These are phyloP conservation scores for Blastocladiella britannica DNA, from an alignment of 192 early-diverging fungal species.

Conservation along the genomic window DNA sequence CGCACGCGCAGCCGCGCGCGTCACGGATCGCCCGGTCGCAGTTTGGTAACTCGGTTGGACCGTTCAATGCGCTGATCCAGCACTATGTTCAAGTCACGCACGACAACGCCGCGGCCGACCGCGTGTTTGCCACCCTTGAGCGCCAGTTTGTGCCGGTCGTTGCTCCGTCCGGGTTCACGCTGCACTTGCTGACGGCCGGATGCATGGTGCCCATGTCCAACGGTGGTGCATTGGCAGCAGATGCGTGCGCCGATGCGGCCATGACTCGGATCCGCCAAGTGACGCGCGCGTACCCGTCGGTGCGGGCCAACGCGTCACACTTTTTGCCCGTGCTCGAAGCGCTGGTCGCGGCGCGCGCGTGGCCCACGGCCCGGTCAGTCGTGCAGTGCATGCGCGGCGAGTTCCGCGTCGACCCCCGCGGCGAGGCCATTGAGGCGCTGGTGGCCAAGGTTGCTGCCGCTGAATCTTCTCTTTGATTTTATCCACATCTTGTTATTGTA, in stretches of 20 bases:
- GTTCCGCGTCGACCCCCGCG: neutral
- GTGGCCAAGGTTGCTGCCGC: neutral
- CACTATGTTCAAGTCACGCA: neutral
- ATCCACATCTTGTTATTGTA: too few relatives aligned
- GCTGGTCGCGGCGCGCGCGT: neutral
- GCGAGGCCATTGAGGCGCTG: neutral
- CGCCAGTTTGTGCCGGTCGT: neutral
- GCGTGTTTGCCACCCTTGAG: neutral
- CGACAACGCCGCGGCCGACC: neutral
- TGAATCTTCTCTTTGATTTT: too few relatives aligned
- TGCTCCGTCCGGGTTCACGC: neutral
- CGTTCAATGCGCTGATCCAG: neutral
- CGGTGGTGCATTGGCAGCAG: too few relatives aligned
- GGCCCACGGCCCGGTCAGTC: neutral
- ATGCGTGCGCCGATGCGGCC: neutral
- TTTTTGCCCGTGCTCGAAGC: neutral
- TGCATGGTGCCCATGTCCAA: neutral
- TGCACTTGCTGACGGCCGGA: neutral
- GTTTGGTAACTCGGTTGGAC: neutral
- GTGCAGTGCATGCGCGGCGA: neutral
- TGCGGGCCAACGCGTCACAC: neutral
- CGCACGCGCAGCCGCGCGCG: neutral
- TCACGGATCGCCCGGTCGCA: neutral
- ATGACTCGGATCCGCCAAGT: neutral
- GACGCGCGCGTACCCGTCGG: neutral